Conservation (phyloP, 176 grass and related monocot species). For the Triticum turgidum region DNA sequence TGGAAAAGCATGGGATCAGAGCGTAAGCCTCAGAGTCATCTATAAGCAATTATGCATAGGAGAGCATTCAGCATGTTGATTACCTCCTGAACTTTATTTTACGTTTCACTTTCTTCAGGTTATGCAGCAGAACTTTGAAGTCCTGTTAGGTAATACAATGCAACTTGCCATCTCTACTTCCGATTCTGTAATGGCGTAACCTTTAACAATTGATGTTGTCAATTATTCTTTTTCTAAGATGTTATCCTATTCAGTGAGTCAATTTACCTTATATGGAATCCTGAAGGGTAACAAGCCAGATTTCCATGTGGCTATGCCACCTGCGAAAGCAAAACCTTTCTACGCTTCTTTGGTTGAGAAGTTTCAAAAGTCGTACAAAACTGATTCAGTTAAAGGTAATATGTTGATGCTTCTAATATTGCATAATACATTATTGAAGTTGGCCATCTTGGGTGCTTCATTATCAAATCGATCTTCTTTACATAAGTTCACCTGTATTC, state of each 20-base stretch:
- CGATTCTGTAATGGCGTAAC: neutral
- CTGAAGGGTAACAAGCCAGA: slow-evolving; percentile 97
- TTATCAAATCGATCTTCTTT: neutral
- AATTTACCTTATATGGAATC: slow-evolving; percentile 93
- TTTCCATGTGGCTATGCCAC: slow-evolving; percentile 98
- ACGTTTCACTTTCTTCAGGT: slow-evolving; percentile 45
- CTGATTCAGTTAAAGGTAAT: slow-evolving; percentile 72
- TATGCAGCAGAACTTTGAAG: slow-evolving; percentile 65
- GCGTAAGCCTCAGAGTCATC: slow-evolving; percentile 52
- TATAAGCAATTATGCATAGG: neutral
- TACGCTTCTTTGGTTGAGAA: slow-evolving; percentile 84
- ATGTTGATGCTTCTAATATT: slow-evolving; percentile 12
- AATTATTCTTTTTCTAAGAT: slow-evolving; percentile 21
- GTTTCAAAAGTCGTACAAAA: slow-evolving; percentile 64
- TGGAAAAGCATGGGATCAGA: slow-evolving; percentile 89
- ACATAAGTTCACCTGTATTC: neutral
- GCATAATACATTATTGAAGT: neutral
- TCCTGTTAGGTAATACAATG: slow-evolving; percentile 69
- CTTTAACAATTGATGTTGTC: neutral
- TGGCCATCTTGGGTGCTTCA: slow-evolving; percentile 14
- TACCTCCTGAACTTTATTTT: neutral
- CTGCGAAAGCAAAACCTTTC: slow-evolving; percentile 86
- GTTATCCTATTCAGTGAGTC: slow-evolving; percentile 63
- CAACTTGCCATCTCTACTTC: neutral
- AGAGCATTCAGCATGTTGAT: slow-evolving; percentile 6